These are phyloP conservation scores for Pseudogymnoascus sp. DNA, from an alignment of 2,329 filamentous ascomycete genomes.

Conservation along the genomic window DNA sequence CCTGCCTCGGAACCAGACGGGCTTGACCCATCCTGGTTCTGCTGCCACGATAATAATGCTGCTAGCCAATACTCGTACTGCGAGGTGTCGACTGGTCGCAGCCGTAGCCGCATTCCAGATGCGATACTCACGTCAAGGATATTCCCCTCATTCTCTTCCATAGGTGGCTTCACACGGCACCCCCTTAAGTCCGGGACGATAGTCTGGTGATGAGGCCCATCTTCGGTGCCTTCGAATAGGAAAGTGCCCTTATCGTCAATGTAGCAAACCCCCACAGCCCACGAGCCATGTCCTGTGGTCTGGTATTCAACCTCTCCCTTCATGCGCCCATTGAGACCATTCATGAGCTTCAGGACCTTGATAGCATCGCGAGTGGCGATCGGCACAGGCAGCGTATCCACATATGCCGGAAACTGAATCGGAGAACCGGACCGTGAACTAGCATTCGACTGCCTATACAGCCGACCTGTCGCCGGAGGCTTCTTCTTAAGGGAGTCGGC, in stretches of 20 bases:
- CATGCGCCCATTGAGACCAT: conserved; percentile 69
- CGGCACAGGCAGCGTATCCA: conserved; percentile 52
- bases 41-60: conserved; percentile 73
- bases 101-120: conserved; percentile 50
- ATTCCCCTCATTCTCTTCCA: conserved; percentile 36
- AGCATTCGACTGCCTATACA: background rate
- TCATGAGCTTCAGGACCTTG: conserved; percentile 68
- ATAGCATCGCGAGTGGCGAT: conserved; percentile 60
- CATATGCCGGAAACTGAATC: conserved; percentile 34
- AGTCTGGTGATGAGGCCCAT: conserved; percentile 54
- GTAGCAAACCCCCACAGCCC: conserved; percentile 65
- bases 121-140: conserved; percentile 49
- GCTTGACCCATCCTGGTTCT: conserved; percentile 28
- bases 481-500: conserved; percentile 6
- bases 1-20: background rate
- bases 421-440: background rate
- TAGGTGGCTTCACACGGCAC: conserved; percentile 57
- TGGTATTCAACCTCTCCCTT: conserved; percentile 69
- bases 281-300: conserved; percentile 49
- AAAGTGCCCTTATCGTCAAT: conserved; percentile 69
- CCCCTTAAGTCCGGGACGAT: conserved; percentile 68
- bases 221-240: conserved; percentile 65
- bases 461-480: background rate
- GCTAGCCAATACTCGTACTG: conserved; percentile 76
- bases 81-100: conserved; percentile 54